Conservation (phyloP, 495 filamentous ascomycete genomes). For the Neurospora tetraspora region DNA sequence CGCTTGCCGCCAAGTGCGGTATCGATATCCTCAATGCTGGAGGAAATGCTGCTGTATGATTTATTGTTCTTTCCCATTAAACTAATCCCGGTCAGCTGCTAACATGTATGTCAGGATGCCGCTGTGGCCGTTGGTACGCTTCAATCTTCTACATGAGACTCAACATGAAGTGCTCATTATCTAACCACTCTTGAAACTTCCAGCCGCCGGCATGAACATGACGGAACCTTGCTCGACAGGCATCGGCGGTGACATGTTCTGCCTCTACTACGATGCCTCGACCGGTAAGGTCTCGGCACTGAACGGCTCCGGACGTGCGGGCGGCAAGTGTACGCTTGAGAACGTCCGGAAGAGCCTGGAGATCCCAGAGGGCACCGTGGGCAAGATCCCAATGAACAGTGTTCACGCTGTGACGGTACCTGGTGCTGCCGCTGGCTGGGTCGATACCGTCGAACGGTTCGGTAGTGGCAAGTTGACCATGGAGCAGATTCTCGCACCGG, state of each 20-base stretch:
- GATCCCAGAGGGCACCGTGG: conserved; percentile 47
- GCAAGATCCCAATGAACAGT: conserved; percentile 63
- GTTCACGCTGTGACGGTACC: conserved; percentile 79
- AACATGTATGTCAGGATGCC: conserved; percentile 55
- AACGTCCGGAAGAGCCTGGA: conserved; percentile 59
- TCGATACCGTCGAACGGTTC: conserved; percentile 82
- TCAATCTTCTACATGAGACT: neutral
- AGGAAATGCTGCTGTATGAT: conserved; percentile 82
- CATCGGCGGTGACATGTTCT: conserved; percentile 99
- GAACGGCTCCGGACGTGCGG: conserved; percentile 84
- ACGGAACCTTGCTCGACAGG: conserved; percentile 90
- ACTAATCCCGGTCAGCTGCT: conserved; percentile 1
- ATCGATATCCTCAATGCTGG: conserved; percentile 73
- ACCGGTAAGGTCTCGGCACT: conserved; percentile 72
- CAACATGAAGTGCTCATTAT: neutral
- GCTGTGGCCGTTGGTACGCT: conserved; percentile 57
- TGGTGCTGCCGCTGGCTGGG: conserved; percentile 90
- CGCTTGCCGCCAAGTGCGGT: conserved; percentile 80
- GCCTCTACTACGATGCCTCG: conserved; percentile 80
- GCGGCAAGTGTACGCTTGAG: conserved; percentile 57
- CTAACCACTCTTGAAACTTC: neutral
- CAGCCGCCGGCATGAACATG: conserved; percentile 80
- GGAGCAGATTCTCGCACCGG: conserved; percentile 70
- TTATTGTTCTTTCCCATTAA: conserved; percentile 3
- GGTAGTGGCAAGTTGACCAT: conserved; percentile 78